phyloP scores from a whole-genome alignment of 2,329 filamentous ascomycete genomes.

The Calonectria henricotiae region DNA sequence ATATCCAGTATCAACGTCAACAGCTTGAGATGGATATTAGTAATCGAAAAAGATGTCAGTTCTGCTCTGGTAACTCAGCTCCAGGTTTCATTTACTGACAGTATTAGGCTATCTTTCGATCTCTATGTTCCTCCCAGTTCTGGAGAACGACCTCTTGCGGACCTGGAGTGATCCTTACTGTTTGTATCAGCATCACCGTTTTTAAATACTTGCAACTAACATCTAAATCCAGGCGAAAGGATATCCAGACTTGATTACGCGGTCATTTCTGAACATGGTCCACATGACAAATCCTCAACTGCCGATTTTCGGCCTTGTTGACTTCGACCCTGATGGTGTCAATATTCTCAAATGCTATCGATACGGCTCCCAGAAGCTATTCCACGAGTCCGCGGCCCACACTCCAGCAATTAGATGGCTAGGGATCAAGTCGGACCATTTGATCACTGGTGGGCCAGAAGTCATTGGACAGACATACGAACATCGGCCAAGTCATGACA shows the following conservation, averaged over 20 bases:
- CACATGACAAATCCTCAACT: constrained; percentile 65
- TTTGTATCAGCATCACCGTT: constrained; percentile 54
- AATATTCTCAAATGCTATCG: constrained; percentile 83
- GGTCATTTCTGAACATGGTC: constrained; percentile 74
- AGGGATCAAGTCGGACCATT: constrained; percentile 69
- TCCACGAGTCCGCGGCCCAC: constrained; percentile 71
- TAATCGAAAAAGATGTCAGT: constrained; percentile 84
- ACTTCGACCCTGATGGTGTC: constrained; percentile 85
- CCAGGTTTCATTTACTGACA: constrained; percentile 40
- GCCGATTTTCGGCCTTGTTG: constrained; percentile 77
- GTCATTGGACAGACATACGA: background rate
- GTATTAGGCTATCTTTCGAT: constrained; percentile 80
- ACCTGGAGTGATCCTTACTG: constrained; percentile 79
- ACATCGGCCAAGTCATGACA: background rate
- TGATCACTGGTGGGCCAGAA: constrained; percentile 49
- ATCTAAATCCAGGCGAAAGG: constrained; percentile 78
- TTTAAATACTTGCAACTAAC: constrained; percentile 14
- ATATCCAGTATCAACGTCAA: constrained; percentile 68
- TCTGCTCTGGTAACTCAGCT: fast-evolving
- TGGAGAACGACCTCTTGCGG: constrained; percentile 67
- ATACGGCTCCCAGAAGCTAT: constrained; percentile 75
- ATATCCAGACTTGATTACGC: constrained; percentile 83
- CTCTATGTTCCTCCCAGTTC: constrained; percentile 72
- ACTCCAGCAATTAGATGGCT: constrained; percentile 75
- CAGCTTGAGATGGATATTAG: constrained; percentile 75